Conservation (phyloP, 768 basidiomycete genomes). For the Russula virescens region DNA sequence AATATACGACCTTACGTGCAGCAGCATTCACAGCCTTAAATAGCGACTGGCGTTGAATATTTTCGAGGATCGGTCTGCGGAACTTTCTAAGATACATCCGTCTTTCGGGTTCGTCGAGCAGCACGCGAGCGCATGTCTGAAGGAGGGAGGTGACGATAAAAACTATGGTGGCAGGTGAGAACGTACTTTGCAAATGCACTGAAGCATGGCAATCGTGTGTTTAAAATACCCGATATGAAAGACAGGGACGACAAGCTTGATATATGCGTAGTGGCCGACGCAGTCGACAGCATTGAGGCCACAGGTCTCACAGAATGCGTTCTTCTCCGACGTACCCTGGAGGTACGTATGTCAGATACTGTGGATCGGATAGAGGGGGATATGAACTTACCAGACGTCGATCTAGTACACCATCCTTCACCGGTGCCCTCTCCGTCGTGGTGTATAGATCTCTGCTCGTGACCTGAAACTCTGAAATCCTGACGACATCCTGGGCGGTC, state of each 20-base stretch:
- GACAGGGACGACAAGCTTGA: constrained; percentile 92
- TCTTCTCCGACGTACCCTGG: constrained; percentile 94
- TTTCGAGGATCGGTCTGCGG: constrained; percentile 84
- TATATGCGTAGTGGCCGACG: constrained; percentile 98
- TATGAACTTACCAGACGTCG: constrained; percentile 64
- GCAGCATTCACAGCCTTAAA: constrained; percentile 79
- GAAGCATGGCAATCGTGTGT: constrained; percentile 87
- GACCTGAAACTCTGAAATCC: constrained; percentile 93
- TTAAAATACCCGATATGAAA: constrained; percentile 99
- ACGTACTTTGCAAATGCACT: constrained; percentile 92
- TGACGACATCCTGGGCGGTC: constrained; percentile 92
- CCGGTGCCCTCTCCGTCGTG: constrained; percentile 73
- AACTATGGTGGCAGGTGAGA: not conserved
- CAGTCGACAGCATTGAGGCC: constrained; percentile 88
- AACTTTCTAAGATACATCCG: constrained; percentile 84
- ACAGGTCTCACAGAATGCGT: constrained; percentile 90
- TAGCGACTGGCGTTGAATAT: constrained; percentile 77
- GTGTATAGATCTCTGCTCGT: constrained; percentile 91
- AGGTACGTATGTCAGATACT: not conserved
- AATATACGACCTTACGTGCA: constrained; percentile 87
- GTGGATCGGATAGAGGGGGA: not conserved
- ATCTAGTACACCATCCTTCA: constrained; percentile 90
- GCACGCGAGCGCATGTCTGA: constrained; percentile 86
- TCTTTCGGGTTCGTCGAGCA: constrained; percentile 83
- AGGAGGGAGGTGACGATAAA: constrained; percentile 4